Evolutionary conservation across 2,329 filamentous ascomycete species (phyloP), one percentile per base, ranked within the genome.

Genomic region (Hypoxylon rubiginosum): DNA sequence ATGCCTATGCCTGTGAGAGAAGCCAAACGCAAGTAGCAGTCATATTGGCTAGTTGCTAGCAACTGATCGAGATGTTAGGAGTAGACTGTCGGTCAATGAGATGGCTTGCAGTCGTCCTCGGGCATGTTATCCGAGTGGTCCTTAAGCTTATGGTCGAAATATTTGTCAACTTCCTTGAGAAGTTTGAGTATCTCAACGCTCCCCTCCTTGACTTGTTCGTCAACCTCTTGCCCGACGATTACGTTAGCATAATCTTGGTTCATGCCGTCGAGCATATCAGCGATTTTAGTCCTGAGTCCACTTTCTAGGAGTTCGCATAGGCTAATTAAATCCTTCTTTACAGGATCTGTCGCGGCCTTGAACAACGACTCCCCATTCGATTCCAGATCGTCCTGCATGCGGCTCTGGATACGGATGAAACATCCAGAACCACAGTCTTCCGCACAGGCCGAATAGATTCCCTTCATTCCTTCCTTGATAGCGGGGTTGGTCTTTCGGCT

Each of bases 211-310:
- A n/a, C n/a, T n/a, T n/a, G n/a, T n/a, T n/a, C n/a, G n/a, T n/a
- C n/a, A n/a, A 48, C 51, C 28, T 28, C 21, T n/a, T 66, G 59
- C n/a, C n/a, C n/a, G n/a, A n/a, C n/a, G 13, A 36, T 15, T 10
- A 62, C 28, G 28, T 66, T 65, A 1, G 13, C 21, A 43, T 72
- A 72, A 46, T 72, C 70, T 3, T 15, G 26, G 21, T 43, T 46
- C 50, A 70, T 64, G 0, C 11, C 24, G 43, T 64, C 49, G 13
- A 56, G 51, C 50, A 70, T 64, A 3, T 45, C 32, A 21, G 36
- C 52, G 13, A 62, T 50, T 11, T 53, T 41, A 21, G 15, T 4
- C 17, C 48, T n/a, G 4, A 69, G 45, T 0, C 61, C 59, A 21
- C 41, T 9, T 15, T 63, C 36, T 1, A 72, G 55, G 19, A 49